These are phyloP conservation scores for Neonectria magnoliae DNA, from an alignment of 2,329 filamentous ascomycete species.

Conservation along the genomic window DNA sequence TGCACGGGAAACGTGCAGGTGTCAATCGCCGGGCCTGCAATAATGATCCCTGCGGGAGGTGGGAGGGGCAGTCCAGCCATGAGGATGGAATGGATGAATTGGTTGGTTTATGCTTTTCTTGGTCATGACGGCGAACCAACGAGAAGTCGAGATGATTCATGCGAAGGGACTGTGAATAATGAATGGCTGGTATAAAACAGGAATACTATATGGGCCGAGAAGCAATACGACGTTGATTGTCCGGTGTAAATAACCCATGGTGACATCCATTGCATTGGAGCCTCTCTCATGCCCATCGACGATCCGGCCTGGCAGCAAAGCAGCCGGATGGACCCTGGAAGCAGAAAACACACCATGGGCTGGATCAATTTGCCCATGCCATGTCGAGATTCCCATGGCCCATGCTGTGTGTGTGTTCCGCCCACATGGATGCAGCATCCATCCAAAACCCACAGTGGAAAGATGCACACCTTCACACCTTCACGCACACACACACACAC, in stretches of 20 bases:
- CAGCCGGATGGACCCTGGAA: conserved; percentile 15
- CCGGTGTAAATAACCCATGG: not conserved
- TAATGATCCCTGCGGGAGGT: conserved; percentile 10
- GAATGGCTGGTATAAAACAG: no score
- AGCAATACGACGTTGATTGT: no score
- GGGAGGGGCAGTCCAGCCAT: no score
- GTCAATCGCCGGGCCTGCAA: conserved; percentile 23
- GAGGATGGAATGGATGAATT: not conserved
- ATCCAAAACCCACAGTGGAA: not conserved
- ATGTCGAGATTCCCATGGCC: conserved; percentile 36
- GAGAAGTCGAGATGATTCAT: no score
- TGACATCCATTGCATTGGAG: not conserved
- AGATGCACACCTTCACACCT: not conserved
- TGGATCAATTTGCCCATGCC: conserved; percentile 36
- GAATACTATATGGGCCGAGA: no score
- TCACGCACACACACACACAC: no score
- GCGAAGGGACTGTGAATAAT: no score
- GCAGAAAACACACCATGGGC: conserved; percentile 33
- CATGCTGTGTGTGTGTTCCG: conserved; percentile 10
- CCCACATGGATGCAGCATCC: conserved; percentile 1
- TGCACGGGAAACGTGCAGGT: conserved; percentile 21
- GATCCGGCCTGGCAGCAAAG: not conserved
- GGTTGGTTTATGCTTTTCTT: not conserved
- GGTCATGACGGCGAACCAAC: not conserved
- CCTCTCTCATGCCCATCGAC: not conserved